Evolutionary conservation across 306 rosid species (phyloP).

Genomic region (Coriaria nepalensis): DNA sequence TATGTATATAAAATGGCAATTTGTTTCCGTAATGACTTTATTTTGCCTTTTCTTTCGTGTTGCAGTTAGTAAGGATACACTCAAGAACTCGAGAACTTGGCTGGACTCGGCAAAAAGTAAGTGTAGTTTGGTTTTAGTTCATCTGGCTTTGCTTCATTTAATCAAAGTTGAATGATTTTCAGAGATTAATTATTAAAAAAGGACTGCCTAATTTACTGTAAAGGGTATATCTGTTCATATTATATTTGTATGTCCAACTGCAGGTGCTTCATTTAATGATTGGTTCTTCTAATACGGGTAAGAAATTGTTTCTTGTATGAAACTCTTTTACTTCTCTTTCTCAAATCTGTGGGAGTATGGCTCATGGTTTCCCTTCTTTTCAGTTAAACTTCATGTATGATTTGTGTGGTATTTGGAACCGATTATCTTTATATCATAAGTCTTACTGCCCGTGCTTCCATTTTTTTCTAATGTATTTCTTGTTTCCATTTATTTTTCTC

Average conservation of each 20-base stretch:
- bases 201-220: conserved; percentile 4
- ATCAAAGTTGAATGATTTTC: not conserved
- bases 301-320: conserved; percentile 21
- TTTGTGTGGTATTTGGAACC: no score
- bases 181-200: conserved; percentile 17
- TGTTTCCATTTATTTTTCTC: no score
- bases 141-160: not conserved
- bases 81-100: conserved; percentile 41
- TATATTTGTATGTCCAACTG: conserved; percentile 11
- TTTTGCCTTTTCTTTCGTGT: conserved; percentile 16
- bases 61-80: conserved; percentile 65
- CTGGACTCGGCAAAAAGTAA: conserved; percentile 96
- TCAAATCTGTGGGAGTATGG: not conserved
- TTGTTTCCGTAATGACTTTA: conserved; percentile 14
- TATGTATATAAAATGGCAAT: not conserved
- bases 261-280: conserved; percentile 93
- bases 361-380: not conserved
- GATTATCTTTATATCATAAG: no score
- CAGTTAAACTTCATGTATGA: no score
- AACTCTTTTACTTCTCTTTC: conserved; percentile 11
- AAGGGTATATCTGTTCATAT: no score
- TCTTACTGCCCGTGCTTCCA: no score
- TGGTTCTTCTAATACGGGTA: conserved; percentile 84
- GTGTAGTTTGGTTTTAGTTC: conserved; percentile 13
- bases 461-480: no score